Conservation (phyloP, 805 yeast genomes). For the Metschnikowia shivogae region DNA sequence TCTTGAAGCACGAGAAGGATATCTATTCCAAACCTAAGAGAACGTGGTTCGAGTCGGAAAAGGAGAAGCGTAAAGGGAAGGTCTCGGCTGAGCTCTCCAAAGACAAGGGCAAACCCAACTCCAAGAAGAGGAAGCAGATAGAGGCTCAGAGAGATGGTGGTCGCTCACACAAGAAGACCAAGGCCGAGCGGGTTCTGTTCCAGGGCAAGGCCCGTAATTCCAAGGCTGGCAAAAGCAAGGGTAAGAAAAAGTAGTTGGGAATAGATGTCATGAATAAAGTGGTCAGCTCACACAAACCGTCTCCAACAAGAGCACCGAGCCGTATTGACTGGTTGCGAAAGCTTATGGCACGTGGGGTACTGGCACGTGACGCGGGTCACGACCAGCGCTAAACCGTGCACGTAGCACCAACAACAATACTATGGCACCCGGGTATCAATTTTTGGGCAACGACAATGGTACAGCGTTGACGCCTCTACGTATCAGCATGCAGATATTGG, state of each 20-base stretch:
- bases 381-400: not conserved
- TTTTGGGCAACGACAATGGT: slow-evolving; percentile 9
- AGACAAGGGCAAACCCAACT: slow-evolving; percentile 53
- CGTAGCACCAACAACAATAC: not conserved
- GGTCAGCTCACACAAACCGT: too few relatives aligned
- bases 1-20: slow-evolving; percentile 75
- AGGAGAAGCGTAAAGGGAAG: slow-evolving; percentile 44
- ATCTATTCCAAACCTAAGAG: slow-evolving; percentile 88
- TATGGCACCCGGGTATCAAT: slow-evolving; percentile 8
- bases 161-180: slow-evolving; percentile 77
- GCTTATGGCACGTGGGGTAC: not conserved
- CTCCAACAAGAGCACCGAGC: too few relatives aligned
- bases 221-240: slow-evolving; percentile 10
- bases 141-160: slow-evolving; percentile 54
- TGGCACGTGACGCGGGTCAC: not conserved
- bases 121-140: slow-evolving; percentile 66
- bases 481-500: slow-evolving; percentile 57
- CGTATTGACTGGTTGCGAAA: too few relatives aligned
- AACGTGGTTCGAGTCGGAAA: slow-evolving; percentile 86
- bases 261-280: not conserved
- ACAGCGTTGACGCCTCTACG: slow-evolving; percentile 12
- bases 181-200: slow-evolving; percentile 51
- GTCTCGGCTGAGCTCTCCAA: slow-evolving; percentile 40
- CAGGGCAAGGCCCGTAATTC: slow-evolving; percentile 18
- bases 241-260: slow-evolving; percentile 4